These are phyloP conservation scores for Leucoagaricus sp. DNA, from an alignment of 1,284 basidiomycete genomes.

Conservation along the genomic window DNA sequence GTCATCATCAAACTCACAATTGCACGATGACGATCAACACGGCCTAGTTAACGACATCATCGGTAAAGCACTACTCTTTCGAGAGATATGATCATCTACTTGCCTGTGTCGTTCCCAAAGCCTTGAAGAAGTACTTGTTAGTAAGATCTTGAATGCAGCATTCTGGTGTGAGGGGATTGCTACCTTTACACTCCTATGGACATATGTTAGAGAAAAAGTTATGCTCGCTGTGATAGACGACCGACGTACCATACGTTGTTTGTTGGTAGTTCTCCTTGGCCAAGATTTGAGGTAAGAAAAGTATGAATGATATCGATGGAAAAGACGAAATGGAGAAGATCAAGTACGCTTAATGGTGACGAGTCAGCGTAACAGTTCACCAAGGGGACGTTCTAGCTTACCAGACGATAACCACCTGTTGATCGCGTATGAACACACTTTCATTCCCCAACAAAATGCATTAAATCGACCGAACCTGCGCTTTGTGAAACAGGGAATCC, in stretches of 20 bases:
- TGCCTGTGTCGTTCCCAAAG: neutral
- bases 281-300: neutral
- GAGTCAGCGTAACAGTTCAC: no score
- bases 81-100: neutral
- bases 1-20: neutral
- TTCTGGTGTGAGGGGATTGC: neutral
- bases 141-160: neutral
- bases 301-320: neutral
- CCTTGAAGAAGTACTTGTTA: neutral
- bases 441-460: neutral
- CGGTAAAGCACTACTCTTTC: no score
- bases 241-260: neutral
- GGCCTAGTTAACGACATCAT: neutral
- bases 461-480: neutral
- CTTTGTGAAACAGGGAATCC: neutral
- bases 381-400: neutral
- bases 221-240: neutral
- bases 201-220: neutral
- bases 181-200: constrained; percentile 8
- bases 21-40: constrained; percentile 2
- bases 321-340: constrained; percentile 3
- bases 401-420: constrained; percentile 6
- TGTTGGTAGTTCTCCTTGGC: neutral
- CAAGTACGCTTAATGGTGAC: neutral
- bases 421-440: neutral